Percentiles rank a stretch among this genome's conserved stretches.
Evolutionary conservation across 495 filamentous ascomycete genomes (phyloP).

Genomic region (Echria macrotheca): DNA sequence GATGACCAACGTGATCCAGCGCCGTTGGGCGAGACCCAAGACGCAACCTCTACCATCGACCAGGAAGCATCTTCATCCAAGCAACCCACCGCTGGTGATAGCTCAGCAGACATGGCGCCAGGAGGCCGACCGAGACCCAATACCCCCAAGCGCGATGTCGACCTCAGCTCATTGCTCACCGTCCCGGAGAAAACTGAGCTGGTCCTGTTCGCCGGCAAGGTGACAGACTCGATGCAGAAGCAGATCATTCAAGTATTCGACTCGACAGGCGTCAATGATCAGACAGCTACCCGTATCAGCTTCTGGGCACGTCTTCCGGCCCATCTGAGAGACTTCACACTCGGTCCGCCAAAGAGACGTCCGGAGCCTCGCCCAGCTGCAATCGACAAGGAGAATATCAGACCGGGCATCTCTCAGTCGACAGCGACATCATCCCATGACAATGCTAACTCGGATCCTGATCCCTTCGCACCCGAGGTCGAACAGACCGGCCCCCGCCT

Average conservation of each 20-base stretch:
- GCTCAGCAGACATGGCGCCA: conserved; percentile 23
- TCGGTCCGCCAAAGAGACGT: conserved; percentile 14
- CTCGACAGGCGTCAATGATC: conserved; percentile 17
- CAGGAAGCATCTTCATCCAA: background rate
- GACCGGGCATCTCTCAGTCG: conserved; percentile 16
- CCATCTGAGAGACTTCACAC: conserved; percentile 29
- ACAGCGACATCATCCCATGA: background rate
- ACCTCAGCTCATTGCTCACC: conserved; percentile 28
- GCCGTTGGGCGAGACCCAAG: background rate
- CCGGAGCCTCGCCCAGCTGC: conserved; percentile 9
- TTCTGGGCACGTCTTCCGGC: conserved; percentile 27
- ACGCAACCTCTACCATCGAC: background rate
- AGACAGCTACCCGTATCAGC: conserved; percentile 16
- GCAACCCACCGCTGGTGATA: conserved; percentile 10
- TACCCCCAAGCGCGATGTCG: conserved; percentile 26
- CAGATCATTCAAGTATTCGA: conserved; percentile 45
- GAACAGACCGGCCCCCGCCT: conserved; percentile 19
- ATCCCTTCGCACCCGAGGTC: conserved; percentile 10
- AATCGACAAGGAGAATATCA: conserved; percentile 23
- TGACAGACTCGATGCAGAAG: conserved; percentile 45
- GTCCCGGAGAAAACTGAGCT: conserved; percentile 26
- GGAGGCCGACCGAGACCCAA: conserved; percentile 15
- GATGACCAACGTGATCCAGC: background rate
- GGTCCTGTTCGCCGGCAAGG: conserved; percentile 32
- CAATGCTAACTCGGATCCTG: background rate